phyloP scores from a whole-genome alignment of 176 grass and related monocot species.

The bread wheat (Triticum aestivum) region DNA sequence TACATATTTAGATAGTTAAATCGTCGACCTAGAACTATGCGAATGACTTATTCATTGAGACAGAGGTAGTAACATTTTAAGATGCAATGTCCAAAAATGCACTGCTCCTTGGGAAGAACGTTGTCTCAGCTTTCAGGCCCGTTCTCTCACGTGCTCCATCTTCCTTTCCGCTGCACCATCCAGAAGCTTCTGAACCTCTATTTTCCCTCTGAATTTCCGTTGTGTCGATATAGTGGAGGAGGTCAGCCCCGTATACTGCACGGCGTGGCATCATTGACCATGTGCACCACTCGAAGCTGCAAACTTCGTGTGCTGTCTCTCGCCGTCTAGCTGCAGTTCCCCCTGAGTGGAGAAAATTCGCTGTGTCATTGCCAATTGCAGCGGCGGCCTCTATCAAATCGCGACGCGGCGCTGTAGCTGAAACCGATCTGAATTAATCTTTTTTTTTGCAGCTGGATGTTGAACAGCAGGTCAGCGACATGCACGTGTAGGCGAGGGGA shows the following conservation, averaged over 20 bases:
- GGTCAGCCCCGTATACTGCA: not conserved
- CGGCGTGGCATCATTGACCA: not conserved
- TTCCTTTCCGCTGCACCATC: not conserved
- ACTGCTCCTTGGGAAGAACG: not conserved
- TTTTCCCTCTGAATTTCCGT: not conserved
- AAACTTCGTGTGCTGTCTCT: not conserved
- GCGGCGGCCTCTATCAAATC: not conserved
- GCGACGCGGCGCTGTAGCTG: not conserved
- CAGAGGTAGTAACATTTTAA: not conserved
- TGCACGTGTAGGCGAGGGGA: not conserved
- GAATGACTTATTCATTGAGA: too few relatives aligned
- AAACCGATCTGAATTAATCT: not conserved
- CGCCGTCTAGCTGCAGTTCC: not conserved
- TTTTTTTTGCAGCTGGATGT: slow-evolving; percentile 3
- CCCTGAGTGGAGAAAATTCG: not conserved
- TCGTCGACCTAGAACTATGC: too few relatives aligned
- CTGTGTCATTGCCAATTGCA: not conserved
- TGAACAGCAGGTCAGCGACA: not conserved
- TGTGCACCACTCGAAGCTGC: not conserved
- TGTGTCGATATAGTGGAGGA: not conserved
- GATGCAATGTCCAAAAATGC: not conserved
- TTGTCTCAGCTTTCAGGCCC: too few relatives aligned
- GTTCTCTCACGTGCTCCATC: too few relatives aligned
- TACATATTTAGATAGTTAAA: too few relatives aligned
- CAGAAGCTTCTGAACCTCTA: not conserved